Evolutionary conservation across 1,284 basidiomycete genomes (phyloP).

Genomic region (Microbotryum silenes-acaulis): DNA sequence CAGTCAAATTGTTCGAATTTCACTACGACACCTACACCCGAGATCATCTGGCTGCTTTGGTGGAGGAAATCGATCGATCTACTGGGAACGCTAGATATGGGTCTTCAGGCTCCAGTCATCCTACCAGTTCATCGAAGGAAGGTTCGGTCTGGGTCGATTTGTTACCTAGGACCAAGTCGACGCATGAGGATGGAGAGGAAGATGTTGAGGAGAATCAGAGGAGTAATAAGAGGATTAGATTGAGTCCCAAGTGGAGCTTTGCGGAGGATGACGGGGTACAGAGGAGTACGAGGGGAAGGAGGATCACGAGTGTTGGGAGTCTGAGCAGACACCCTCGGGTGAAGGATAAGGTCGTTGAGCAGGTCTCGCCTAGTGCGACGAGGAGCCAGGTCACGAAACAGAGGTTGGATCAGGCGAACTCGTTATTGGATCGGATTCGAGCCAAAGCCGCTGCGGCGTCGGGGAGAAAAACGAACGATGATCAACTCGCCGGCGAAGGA

Average conservation of each 20-base stretch:
- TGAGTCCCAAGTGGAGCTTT: background rate
- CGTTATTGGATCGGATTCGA: conserved; percentile 29
- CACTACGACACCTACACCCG: conserved; percentile 89
- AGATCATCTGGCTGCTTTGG: conserved; percentile 80
- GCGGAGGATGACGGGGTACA: background rate
- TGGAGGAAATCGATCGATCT: conserved; percentile 52
- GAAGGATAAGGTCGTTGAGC: conserved; percentile 50
- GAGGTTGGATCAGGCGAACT: conserved; percentile 26
- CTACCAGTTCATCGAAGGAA: no score
- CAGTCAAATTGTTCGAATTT: conserved; percentile 74
- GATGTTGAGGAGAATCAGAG: background rate
- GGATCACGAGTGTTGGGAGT: conserved; percentile 56
- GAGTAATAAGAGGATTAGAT: background rate
- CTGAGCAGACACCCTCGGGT: conserved; percentile 56
- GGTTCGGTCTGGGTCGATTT: no score
- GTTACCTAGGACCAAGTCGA: no score
- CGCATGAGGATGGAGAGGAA: background rate
- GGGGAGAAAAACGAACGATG: background rate
- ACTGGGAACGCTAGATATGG: no score
- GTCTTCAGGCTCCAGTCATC: no score
- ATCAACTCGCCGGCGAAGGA: conserved; percentile 3
- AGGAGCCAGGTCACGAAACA: conserved; percentile 7
- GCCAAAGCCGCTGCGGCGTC: conserved; percentile 9
- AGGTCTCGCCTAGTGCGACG: background rate
- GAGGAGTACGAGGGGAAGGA: conserved; percentile 46